These are phyloP conservation scores for Apiospora saccharicola DNA, from an alignment of 2,329 filamentous ascomycete species.

Conservation along the genomic window DNA sequence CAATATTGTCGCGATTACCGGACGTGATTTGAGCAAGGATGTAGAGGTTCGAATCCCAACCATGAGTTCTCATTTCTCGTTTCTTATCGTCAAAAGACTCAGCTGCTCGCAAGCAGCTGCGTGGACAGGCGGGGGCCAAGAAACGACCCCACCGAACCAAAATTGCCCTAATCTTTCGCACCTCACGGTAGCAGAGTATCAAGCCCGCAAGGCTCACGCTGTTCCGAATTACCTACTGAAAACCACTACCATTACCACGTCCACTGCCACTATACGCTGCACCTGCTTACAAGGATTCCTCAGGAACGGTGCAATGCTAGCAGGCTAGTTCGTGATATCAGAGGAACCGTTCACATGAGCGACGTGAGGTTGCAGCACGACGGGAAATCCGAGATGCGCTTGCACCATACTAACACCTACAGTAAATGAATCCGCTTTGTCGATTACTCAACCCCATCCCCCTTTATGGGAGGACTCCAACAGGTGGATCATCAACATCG, in stretches of 20 bases:
- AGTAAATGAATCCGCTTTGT: conserved; percentile 1
- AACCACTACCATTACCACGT: no score
- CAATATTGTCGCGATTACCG: conserved; percentile 21
- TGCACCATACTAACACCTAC: not conserved
- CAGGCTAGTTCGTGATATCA: conserved; percentile 7
- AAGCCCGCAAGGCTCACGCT: conserved; percentile 19
- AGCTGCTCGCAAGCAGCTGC: conserved; percentile 1
- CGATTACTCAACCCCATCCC: conserved; percentile 1
- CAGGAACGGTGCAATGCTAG: conserved; percentile 15
- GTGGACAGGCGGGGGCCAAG: conserved; percentile 11
- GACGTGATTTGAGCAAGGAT: conserved; percentile 14
- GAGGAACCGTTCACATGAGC: conserved; percentile 17
- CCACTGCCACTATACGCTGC: not conserved
- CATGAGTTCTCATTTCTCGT: conserved; percentile 12
- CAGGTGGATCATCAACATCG: not conserved
- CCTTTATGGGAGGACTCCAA: conserved; percentile 5
- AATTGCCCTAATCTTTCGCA: conserved; percentile 21
- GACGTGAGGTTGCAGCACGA: not conserved
- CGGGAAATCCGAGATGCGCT: conserved; percentile 19
- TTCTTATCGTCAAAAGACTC: conserved; percentile 10
- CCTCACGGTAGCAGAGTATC: conserved; percentile 9
- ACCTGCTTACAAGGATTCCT: not conserved
- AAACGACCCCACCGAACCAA: conserved; percentile 9
- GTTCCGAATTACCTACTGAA: not conserved
- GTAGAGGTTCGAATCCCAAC: not conserved